phyloP scores from a whole-genome alignment of 192 early-diverging fungal genomes.

The Jimgerdemannia lactiflua region DNA sequence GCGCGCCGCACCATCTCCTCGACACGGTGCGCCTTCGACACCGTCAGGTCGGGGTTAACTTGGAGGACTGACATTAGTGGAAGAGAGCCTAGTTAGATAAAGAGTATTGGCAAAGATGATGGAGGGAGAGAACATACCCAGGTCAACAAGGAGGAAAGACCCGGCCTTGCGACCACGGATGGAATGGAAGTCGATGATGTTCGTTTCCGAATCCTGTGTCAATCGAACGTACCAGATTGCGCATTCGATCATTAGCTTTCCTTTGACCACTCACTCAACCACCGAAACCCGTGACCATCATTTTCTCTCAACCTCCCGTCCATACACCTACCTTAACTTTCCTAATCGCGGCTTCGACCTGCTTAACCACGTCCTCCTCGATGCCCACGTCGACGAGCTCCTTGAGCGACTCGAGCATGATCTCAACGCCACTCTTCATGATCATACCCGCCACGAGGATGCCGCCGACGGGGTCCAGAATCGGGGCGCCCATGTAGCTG shows the following conservation, averaged over 20 bases:
- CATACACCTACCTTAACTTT: constrained; percentile 23
- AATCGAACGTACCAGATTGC: not conserved
- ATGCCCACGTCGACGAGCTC: constrained; percentile 35
- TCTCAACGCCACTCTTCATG: constrained; percentile 55
- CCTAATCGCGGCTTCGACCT: constrained; percentile 21
- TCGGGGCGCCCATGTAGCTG: constrained; percentile 62
- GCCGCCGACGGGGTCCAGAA: constrained; percentile 76
- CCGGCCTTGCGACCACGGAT: constrained; percentile 54
- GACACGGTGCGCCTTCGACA: constrained; percentile 42
- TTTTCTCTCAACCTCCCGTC: not conserved
- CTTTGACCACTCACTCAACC: no score
- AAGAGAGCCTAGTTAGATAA: no score
- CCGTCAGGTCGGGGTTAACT: constrained; percentile 42
- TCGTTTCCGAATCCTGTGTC: constrained; percentile 18
- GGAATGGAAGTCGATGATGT: constrained; percentile 41
- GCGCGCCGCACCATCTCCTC: constrained; percentile 19
- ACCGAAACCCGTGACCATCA: not conserved
- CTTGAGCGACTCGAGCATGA: constrained; percentile 36
- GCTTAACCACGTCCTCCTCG: constrained; percentile 16
- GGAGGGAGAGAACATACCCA: constrained; percentile 10
- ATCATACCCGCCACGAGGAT: constrained; percentile 72
- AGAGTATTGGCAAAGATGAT: no score
- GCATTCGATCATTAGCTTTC: no score
- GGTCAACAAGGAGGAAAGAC: constrained; percentile 52
- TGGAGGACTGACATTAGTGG: constrained; percentile 22